Evolutionary conservation across 352 stramenopile species (phyloP).

Genomic region (Globisporangium megalacanthum): DNA sequence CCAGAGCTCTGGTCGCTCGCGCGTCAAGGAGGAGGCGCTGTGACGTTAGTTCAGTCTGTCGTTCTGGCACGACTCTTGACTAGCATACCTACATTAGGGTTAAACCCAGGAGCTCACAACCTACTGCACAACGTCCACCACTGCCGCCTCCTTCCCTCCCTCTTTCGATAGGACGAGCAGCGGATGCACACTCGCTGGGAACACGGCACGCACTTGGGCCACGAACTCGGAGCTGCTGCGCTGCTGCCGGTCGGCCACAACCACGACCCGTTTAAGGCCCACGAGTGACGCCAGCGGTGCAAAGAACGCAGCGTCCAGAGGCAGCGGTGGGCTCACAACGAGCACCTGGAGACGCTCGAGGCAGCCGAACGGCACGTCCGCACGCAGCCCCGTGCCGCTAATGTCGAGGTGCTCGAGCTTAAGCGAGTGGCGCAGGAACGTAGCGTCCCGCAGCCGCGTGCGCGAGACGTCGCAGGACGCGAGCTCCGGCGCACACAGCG

Average conservation of each 20-base stretch:
- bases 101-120: too few species aligned
- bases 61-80: too few species aligned
- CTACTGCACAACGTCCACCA: too few species aligned
- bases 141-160: too few species aligned
- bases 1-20: slow-evolving; percentile 14
- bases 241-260: too few species aligned
- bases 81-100: too few species aligned
- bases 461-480: slow-evolving; percentile 1
- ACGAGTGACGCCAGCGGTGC: not conserved
- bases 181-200: too few species aligned
- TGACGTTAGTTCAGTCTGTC: not conserved
- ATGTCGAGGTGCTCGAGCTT: slow-evolving; percentile 4
- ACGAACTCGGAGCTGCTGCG: too few species aligned
- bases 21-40: slow-evolving; percentile 15
- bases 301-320: not conserved
- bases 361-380: not conserved
- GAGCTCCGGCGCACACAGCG: slow-evolving; percentile 2
- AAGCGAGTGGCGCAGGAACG: slow-evolving; percentile 2
- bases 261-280: not conserved
- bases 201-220: too few species aligned
- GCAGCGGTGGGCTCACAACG: slow-evolving; percentile 2
- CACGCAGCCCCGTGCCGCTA: slow-evolving; percentile 3
- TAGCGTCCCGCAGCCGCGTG: not conserved
- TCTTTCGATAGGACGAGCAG: too few species aligned
- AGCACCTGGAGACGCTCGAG: slow-evolving; percentile 1